These are phyloP conservation scores for Pythium volutum DNA, from an alignment of 352 stramenopile species.

Conservation along the genomic window DNA sequence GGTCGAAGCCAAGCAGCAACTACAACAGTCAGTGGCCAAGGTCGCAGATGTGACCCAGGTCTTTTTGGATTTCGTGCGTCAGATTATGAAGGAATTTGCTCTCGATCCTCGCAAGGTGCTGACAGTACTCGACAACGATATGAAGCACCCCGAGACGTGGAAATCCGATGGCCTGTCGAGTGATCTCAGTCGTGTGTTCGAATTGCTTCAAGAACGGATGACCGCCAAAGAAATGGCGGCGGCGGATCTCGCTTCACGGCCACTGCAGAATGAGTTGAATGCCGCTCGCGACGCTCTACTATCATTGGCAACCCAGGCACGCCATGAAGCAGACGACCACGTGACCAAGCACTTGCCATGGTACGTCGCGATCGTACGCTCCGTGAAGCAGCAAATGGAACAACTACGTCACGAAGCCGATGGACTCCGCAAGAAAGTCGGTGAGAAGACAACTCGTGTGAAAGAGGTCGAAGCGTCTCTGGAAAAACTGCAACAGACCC, in stretches of 20 bases:
- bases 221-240: constrained; percentile 20
- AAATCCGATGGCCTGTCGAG: constrained; percentile 23
- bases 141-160: constrained; percentile 32
- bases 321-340: constrained; percentile 19
- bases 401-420: constrained; percentile 30
- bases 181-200: constrained; percentile 22
- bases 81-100: constrained; percentile 23
- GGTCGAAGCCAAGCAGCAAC: constrained; percentile 20
- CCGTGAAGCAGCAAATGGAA: constrained; percentile 29
- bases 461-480: constrained; percentile 29
- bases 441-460: constrained; percentile 25
- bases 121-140: constrained; percentile 25
- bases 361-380: constrained; percentile 40
- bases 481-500: constrained; percentile 40
- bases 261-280: constrained; percentile 44
- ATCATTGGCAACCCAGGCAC: constrained; percentile 15
- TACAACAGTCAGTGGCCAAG: constrained; percentile 16
- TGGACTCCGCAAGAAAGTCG: constrained; percentile 21
- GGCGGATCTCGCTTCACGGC: constrained; percentile 27
- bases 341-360: constrained; percentile 52
- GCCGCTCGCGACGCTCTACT: constrained; percentile 43
- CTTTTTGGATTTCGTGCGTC: constrained; percentile 19
- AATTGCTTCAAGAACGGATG: constrained; percentile 24
- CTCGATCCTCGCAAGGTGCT: constrained; percentile 23
- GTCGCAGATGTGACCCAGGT: constrained; percentile 14